Evolutionary conservation across 768 basidiomycete genomes (phyloP).

Genomic region (Phaffia tasmanica): DNA sequence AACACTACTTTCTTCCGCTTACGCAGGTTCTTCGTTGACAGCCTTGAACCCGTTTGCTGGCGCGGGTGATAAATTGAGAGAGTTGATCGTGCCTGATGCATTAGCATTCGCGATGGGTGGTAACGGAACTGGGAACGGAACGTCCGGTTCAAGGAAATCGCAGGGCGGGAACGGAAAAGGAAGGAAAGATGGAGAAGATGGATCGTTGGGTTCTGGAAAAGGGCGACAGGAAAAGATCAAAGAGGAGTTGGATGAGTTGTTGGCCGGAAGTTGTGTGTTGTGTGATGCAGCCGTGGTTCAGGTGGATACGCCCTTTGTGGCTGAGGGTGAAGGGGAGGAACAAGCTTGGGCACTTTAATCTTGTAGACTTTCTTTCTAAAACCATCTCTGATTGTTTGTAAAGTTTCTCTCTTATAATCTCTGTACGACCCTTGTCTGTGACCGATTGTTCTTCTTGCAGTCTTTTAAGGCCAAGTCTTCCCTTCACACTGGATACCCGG

Average conservation of each 20-base stretch:
- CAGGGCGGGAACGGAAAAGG: conserved; percentile 13
- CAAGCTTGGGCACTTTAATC: conserved; percentile 16
- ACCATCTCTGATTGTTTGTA: too few species aligned
- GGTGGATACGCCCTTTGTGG: conserved; percentile 70
- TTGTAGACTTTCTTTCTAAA: too few species aligned
- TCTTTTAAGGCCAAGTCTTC: too few species aligned
- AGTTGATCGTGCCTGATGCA: conserved; percentile 88
- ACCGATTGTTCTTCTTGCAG: too few species aligned
- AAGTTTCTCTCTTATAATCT: too few species aligned
- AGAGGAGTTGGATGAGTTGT: conserved; percentile 73
- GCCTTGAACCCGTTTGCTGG: conserved; percentile 56
- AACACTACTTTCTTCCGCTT: conserved; percentile 64
- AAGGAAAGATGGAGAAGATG: background rate
- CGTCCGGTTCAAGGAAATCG: conserved; percentile 27
- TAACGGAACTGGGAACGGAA: conserved; percentile 10
- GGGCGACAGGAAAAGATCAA: conserved; percentile 51
- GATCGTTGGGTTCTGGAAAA: conserved; percentile 42
- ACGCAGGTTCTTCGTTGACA: conserved; percentile 37
- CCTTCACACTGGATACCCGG: too few species aligned
- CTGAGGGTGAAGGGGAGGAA: conserved; percentile 56
- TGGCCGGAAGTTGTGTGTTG: conserved; percentile 80
- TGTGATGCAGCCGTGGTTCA: conserved; percentile 82
- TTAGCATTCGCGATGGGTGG: conserved; percentile 67
- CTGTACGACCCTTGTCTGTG: too few species aligned
- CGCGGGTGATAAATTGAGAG: conserved; percentile 77